Conservation (phyloP, 495 filamentous ascomycete genomes). For the Staphylotrichum tortipilum region DNA sequence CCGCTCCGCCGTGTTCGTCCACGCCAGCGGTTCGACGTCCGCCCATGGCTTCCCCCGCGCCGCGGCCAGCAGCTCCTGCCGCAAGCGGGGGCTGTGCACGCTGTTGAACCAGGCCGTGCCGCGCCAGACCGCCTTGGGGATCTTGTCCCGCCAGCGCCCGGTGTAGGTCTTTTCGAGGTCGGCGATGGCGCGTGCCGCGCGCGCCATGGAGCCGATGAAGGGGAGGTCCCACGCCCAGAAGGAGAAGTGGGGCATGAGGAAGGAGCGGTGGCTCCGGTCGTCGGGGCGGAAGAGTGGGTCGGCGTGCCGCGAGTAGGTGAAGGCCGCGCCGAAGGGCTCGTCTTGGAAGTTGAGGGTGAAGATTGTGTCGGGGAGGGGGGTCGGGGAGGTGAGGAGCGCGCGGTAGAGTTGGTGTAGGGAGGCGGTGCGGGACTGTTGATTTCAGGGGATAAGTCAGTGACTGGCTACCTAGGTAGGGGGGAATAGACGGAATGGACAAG, state of each 20-base stretch:
- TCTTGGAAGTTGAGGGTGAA: constrained; percentile 45
- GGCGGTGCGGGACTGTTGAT: constrained; percentile 29
- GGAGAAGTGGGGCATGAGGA: constrained; percentile 73
- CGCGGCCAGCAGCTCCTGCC: constrained; percentile 34
- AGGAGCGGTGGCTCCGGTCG: constrained; percentile 35
- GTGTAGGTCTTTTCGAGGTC: constrained; percentile 21
- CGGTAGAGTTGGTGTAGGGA: constrained; percentile 42
- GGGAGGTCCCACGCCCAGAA: constrained; percentile 67
- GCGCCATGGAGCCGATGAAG: constrained; percentile 49
- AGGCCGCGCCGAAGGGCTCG: constrained; percentile 31
- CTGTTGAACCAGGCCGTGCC: constrained; percentile 49
- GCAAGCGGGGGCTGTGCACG: constrained; percentile 31
- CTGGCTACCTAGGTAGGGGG: neutral
- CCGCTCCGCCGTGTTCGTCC: constrained; percentile 11
- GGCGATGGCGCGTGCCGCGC: constrained; percentile 40
- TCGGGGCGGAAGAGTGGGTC: constrained; percentile 40
- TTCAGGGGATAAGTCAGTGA: neutral
- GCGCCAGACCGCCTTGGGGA: constrained; percentile 60
- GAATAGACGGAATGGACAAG: no score
- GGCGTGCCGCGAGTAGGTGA: constrained; percentile 31
- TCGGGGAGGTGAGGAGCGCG: constrained; percentile 41
- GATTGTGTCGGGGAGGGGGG: constrained; percentile 51
- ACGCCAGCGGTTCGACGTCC: constrained; percentile 41
- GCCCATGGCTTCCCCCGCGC: constrained; percentile 37
- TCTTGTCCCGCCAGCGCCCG: constrained; percentile 43